phyloP scores from a whole-genome alignment of 1,284 basidiomycete genomes.

The Boletellus sp. region DNA sequence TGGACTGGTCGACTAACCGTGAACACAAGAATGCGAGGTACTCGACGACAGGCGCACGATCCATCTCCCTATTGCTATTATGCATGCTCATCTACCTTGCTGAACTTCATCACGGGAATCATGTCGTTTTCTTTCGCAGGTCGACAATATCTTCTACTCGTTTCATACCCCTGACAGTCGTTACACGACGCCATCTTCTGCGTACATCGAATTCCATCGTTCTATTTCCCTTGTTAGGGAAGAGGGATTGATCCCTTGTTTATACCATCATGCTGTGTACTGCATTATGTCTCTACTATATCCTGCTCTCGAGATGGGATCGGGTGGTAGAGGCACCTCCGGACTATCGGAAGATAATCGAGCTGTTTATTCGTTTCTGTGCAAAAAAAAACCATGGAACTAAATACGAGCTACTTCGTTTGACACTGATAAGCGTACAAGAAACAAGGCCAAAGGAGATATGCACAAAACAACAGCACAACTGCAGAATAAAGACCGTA shows the following conservation, averaged over 20 bases:
- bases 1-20: slow-evolving; percentile 3
- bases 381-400: background rate
- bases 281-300: slow-evolving; percentile 30
- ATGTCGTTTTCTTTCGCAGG: slow-evolving; percentile 30
- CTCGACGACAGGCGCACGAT: slow-evolving; percentile 33
- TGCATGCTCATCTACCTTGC: slow-evolving; percentile 34
- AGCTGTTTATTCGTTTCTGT: slow-evolving; percentile 13
- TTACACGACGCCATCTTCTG: slow-evolving; percentile 20
- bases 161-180: slow-evolving; percentile 31
- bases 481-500: background rate
- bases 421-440: background rate
- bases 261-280: slow-evolving; percentile 31
- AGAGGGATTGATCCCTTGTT: slow-evolving; percentile 22
- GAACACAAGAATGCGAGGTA: slow-evolving; percentile 21
- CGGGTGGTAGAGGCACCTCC: slow-evolving; percentile 10
- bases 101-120: slow-evolving; percentile 28
- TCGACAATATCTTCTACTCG: slow-evolving; percentile 28
- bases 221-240: slow-evolving; percentile 5
- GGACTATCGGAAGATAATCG: slow-evolving; percentile 24
- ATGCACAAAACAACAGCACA: slow-evolving; percentile 16
- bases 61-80: slow-evolving; percentile 31
- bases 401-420: background rate
- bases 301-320: slow-evolving; percentile 21
- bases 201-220: slow-evolving; percentile 13
- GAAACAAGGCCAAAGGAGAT: background rate